Evolutionary conservation across 202 grass and related monocot species (phyloP).

Genomic region (Schoenoplectus triqueter): DNA sequence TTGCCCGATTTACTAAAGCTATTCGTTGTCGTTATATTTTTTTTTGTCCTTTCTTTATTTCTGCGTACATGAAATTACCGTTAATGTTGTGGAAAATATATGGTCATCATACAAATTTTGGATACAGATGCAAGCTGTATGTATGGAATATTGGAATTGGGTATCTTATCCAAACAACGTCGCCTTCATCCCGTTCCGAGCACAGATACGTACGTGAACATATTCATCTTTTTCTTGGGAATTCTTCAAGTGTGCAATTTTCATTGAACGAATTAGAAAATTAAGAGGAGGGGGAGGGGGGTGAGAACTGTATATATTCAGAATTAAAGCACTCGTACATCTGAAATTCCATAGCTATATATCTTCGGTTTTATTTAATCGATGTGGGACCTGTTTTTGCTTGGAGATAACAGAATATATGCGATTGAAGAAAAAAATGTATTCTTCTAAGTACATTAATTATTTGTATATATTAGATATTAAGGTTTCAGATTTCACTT

Average conservation of each 20-base stretch:
- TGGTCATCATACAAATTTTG: not conserved
- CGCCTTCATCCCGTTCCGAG: conserved; percentile 3
- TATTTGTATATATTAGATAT: not conserved
- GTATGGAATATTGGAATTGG: conserved; percentile 11
- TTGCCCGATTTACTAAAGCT: conserved; percentile 1
- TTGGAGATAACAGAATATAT: not conserved
- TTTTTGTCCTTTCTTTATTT: not conserved
- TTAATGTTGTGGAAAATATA: not conserved
- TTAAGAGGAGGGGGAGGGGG: too few species aligned
- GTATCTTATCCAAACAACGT: not conserved
- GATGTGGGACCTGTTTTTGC: not conserved
- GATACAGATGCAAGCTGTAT: not conserved
- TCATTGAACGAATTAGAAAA: too few species aligned
- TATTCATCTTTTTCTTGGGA: not conserved
- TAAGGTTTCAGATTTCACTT: too few species aligned
- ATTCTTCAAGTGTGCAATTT: not conserved
- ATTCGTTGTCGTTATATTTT: not conserved
- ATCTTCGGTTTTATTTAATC: not conserved
- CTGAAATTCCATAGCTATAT: not conserved
- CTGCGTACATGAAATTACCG: not conserved
- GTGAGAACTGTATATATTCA: too few species aligned
- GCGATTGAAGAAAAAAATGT: not conserved
- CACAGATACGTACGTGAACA: not conserved
- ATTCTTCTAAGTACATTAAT: not conserved
- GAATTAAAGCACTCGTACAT: not conserved